Evolutionary conservation across 2,329 filamentous ascomycete species (phyloP).

Genomic region (Alternaria ethzedia): DNA sequence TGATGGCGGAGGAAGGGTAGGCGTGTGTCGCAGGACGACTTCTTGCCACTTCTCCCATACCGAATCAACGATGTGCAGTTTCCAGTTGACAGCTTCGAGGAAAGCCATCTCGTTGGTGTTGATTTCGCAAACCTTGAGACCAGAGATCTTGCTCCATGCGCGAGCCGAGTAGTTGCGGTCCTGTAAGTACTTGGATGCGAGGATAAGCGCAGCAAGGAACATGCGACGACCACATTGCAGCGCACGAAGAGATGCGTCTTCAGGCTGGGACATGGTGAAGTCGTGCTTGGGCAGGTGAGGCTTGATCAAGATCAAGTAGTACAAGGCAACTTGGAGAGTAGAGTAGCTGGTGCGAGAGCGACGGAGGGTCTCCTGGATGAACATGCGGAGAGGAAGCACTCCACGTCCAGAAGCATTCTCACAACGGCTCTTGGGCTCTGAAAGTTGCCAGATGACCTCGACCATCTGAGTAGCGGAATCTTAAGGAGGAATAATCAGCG

Average conservation of each 20-base stretch:
- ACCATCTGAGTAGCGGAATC: conserved; percentile 98
- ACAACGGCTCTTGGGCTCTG: conserved; percentile 76
- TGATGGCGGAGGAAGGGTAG: conserved; percentile 56
- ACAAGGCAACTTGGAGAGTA: conserved; percentile 93
- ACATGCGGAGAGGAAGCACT: conserved; percentile 87
- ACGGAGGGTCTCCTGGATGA: conserved; percentile 96
- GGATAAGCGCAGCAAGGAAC: conserved; percentile 92
- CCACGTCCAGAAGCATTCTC: conserved; percentile 71
- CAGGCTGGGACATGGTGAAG: conserved; percentile 84
- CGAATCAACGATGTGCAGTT: conserved; percentile 88
- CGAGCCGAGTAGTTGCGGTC: conserved; percentile 97
- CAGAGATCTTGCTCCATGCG: conserved; percentile 99
- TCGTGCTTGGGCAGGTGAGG: conserved; percentile 82
- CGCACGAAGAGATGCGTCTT: conserved; percentile 76
- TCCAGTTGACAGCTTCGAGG: conserved; percentile 88
- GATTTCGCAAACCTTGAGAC: conserved; percentile 90
- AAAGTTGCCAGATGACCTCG: conserved; percentile 94
- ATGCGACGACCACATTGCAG: conserved; percentile 96
- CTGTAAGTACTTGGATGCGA: conserved; percentile 97
- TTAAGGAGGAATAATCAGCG: conserved; percentile 54
- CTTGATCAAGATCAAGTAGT: conserved; percentile 95
- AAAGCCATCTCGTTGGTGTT: conserved; percentile 97
- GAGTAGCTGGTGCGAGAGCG: conserved; percentile 97
- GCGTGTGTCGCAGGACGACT: conserved; percentile 84
- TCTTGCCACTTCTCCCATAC: conserved; percentile 94